These are phyloP conservation scores for Immersiella caudata DNA, from an alignment of 495 filamentous ascomycete species.

Conservation along the genomic window DNA sequence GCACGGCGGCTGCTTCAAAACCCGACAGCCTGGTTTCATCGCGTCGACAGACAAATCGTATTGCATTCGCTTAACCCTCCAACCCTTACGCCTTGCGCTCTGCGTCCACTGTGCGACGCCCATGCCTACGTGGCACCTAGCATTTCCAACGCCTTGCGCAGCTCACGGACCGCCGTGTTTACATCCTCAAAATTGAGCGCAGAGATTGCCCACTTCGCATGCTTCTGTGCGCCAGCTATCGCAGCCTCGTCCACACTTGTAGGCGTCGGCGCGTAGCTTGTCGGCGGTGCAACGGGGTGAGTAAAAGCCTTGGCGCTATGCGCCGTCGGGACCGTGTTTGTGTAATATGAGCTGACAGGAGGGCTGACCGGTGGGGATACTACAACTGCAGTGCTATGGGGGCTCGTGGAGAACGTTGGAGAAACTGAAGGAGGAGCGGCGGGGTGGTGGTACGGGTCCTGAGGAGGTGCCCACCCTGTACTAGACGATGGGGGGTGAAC, in stretches of 20 bases:
- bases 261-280: conserved; percentile 22
- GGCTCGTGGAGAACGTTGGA: conserved; percentile 34
- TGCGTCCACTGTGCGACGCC: background rate
- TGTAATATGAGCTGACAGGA: conserved; percentile 28
- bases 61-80: conserved; percentile 6
- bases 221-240: conserved; percentile 83
- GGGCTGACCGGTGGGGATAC: conserved; percentile 33
- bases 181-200: conserved; percentile 97
- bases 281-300: conserved; percentile 16
- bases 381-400: conserved; percentile 32
- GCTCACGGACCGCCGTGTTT: conserved; percentile 82
- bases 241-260: conserved; percentile 67
- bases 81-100: background rate
- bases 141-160: conserved; percentile 70
- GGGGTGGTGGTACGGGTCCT: conserved; percentile 21
- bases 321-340: conserved; percentile 27
- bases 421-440: conserved; percentile 26
- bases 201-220: conserved; percentile 96
- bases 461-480: conserved; percentile 20
- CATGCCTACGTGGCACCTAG: conserved; percentile 56
- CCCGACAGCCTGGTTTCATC: conserved; percentile 19
- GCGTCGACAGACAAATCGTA: conserved; percentile 11
- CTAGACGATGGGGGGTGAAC: conserved; percentile 21
- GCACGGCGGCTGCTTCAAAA: conserved; percentile 15
- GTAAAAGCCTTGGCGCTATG: conserved; percentile 20